Percentiles rank a stretch among this genome's conserved stretches.
phyloP scores from a whole-genome alignment of 2,329 filamentous ascomycete genomes.

The Stemphylium lycopersici region DNA sequence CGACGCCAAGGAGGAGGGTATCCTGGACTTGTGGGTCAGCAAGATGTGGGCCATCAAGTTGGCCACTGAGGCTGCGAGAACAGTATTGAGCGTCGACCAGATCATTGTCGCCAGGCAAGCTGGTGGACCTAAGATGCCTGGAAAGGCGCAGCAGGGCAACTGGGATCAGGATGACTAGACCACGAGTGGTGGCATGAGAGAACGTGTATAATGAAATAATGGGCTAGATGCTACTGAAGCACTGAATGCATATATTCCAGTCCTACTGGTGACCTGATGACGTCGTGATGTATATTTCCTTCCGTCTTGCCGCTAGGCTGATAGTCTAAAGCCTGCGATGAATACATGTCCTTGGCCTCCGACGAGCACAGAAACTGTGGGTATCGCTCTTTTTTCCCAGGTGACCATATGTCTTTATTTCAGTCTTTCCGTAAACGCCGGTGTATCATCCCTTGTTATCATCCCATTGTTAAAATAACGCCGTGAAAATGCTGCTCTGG shows the following conservation, averaged over 20 bases:
- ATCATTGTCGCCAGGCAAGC: slow-evolving; percentile 98
- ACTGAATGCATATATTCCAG: slow-evolving; percentile 5
- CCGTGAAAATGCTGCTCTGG: neutral
- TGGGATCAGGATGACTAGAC: slow-evolving; percentile 66
- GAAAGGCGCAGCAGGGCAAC: slow-evolving; percentile 75
- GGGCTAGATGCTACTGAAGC: slow-evolving; percentile 12
- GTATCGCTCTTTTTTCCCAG: slow-evolving; percentile 14
- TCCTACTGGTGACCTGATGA: neutral
- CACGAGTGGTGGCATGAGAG: neutral
- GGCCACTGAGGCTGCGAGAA: slow-evolving; percentile 91
- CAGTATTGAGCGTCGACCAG: slow-evolving; percentile 94
- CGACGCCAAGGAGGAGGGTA: slow-evolving; percentile 85
- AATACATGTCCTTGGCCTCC: slow-evolving; percentile 8
- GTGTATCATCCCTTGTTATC: too few species aligned
- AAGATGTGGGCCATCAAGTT: slow-evolving; percentile 98
- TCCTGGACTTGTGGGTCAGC: slow-evolving; percentile 87
- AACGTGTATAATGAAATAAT: slow-evolving; percentile 21
- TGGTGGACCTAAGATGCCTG: slow-evolving; percentile 94
- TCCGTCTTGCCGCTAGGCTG: slow-evolving; percentile 18
- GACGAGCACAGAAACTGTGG: slow-evolving; percentile 6
- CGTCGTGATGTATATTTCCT: neutral
- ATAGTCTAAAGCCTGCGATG: slow-evolving; percentile 27
- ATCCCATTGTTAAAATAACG: neutral
- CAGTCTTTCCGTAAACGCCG: neutral
- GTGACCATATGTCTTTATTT: neutral